A percentile compares a stretch with the other conserved stretches of the same genome.
Conservation (phyloP, 495 filamentous ascomycete species). For the Trichoderma orchidacearum region DNA sequence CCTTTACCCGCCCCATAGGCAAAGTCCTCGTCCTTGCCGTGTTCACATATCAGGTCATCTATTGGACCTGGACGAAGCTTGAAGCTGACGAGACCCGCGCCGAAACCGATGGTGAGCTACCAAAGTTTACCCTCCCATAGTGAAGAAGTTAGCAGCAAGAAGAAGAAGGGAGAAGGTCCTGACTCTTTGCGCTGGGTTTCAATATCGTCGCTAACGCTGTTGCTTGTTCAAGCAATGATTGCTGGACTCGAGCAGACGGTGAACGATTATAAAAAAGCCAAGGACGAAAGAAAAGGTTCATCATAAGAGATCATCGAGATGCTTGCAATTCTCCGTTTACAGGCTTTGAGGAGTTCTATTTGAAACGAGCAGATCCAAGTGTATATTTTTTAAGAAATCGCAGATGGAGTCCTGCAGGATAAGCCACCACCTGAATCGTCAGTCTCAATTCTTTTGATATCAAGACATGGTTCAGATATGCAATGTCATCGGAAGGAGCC, state of each 20-base stretch:
- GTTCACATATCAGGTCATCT: constrained; percentile 75
- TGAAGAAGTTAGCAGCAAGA: not conserved
- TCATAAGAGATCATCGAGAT: not conserved
- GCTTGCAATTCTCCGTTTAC: too few relatives aligned
- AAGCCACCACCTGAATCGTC: too few relatives aligned
- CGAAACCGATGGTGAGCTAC: constrained; percentile 34
- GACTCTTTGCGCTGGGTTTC: not conserved
- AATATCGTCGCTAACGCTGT: not conserved
- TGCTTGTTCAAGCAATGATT: constrained; percentile 12
- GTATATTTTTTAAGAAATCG: too few relatives aligned
- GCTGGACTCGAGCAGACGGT: constrained; percentile 13
- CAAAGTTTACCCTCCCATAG: not conserved
- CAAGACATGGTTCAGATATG: too few relatives aligned
- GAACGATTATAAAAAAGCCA: not conserved
- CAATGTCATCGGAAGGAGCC: too few relatives aligned
- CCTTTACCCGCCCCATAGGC: constrained; percentile 63
- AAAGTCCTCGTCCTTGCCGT: constrained; percentile 80
- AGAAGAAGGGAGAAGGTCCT: not conserved
- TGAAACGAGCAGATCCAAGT: too few relatives aligned
- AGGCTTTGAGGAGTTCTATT: too few relatives aligned
- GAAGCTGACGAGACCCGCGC: constrained; percentile 61
- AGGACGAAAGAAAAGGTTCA: not conserved
- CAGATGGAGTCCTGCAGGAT: too few relatives aligned
- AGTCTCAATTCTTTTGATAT: too few relatives aligned
- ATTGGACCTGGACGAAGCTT: constrained; percentile 80